phyloP scores from a whole-genome alignment of 2,329 filamentous ascomycete genomes.

The Sclerotinia borealis region DNA sequence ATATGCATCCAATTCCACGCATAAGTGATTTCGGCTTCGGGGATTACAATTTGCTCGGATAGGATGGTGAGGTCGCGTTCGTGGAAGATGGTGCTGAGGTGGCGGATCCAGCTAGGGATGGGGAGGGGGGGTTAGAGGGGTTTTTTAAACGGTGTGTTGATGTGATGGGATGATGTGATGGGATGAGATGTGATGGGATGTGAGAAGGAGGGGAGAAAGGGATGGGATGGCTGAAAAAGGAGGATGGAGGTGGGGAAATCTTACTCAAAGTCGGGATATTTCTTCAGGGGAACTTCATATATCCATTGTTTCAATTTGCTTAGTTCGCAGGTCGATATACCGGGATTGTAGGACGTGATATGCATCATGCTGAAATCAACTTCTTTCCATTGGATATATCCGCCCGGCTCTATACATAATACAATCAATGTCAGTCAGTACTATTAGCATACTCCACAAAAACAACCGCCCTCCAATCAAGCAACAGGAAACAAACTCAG shows the following conservation, averaged over 20 bases:
- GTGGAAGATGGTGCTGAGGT: conserved; percentile 2
- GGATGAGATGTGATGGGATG: too few relatives aligned
- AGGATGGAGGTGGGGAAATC: neutral
- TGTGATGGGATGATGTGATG: too few relatives aligned
- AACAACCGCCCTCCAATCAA: too few relatives aligned
- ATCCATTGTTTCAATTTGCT: neutral
- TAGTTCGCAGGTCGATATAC: neutral
- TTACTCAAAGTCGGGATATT: neutral
- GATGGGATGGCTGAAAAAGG: too few relatives aligned
- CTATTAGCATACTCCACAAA: neutral
- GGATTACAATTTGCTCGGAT: neutral
- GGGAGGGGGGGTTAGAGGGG: too few relatives aligned
- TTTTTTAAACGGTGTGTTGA: too few relatives aligned
- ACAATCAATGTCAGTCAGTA: too few relatives aligned
- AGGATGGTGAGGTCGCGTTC: neutral
- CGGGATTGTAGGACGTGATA: neutral
- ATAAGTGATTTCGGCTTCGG: neutral
- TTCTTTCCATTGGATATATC: conserved; percentile 11
- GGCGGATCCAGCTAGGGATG: conserved; percentile 8
- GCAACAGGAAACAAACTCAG: neutral
- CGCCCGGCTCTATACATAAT: conserved; percentile 6
- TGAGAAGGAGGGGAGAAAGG: neutral
- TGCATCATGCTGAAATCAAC: neutral
- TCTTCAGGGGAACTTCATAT: neutral
- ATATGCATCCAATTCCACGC: conserved; percentile 5